Evolutionary conservation across 1,284 basidiomycete species (phyloP).

Genomic region (Pterula multifida): DNA sequence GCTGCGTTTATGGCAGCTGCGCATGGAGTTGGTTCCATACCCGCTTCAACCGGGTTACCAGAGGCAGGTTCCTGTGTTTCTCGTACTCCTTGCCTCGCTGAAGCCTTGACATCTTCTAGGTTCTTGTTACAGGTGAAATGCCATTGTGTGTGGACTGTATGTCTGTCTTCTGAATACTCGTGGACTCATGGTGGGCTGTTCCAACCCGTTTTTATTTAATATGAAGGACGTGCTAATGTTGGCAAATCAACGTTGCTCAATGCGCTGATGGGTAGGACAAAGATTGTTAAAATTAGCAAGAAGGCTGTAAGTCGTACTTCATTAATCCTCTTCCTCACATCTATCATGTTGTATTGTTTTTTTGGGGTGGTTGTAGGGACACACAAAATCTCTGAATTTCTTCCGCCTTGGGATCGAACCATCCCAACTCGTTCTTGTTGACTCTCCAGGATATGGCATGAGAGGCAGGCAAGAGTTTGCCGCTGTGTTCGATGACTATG

Average conservation of each 20-base stretch:
- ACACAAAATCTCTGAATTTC: conserved; percentile 59
- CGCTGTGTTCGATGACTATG: conserved; percentile 48
- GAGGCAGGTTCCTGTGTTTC: neutral
- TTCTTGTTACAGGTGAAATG: conserved; percentile 1
- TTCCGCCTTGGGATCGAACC: conserved; percentile 46
- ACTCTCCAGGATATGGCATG: conserved; percentile 68
- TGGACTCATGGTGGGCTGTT: neutral
- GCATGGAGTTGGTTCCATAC: neutral
- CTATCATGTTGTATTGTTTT: neutral
- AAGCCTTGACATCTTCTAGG: neutral
- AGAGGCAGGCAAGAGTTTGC: conserved; percentile 68
- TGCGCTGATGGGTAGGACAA: conserved; percentile 44
- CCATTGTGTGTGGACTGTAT: neutral
- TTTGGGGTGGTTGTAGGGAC: conserved; percentile 32
- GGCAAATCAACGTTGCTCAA: conserved; percentile 69
- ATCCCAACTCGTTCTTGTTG: conserved; percentile 53
- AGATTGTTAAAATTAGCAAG: conserved; percentile 50
- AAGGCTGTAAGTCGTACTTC: conserved; percentile 46
- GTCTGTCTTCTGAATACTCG: neutral
- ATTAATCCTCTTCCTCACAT: conserved; percentile 1
- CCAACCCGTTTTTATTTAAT: conserved; percentile 1
- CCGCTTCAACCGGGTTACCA: neutral
- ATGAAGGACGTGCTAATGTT: conserved; percentile 46
- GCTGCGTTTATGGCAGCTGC: neutral
- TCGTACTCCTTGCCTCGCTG: neutral